Base-by-base conservation (phyloP, 1,284 basidiomycete genomes). In the Malassezia restricta region DNA sequence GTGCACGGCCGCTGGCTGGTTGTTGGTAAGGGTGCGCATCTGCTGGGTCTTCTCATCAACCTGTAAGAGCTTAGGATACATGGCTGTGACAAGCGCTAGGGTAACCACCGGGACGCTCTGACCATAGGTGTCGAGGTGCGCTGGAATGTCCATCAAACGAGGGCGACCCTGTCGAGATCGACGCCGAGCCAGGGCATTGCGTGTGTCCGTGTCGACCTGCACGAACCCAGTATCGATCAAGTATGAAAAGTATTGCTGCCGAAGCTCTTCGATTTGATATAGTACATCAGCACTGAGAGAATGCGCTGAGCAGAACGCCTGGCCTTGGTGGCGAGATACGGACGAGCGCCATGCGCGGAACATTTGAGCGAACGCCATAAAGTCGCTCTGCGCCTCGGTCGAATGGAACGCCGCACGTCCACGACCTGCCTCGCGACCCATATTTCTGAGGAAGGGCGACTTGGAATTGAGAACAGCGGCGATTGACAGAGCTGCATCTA, bases 401-500 rank as follows among this genome's bases (percentile, higher is more conserved):
- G 79, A 76, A 59, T 83, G 82, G 77, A 98, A 96, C 2, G 80
- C 79, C 38, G 77, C 76, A 74, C 90, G 95, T 37, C 89, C 87
- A 3, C 80, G 79, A 65, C 90, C 85, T 0, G 92, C 91, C 65
- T 90, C 86, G 43, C 81, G 77, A 71, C 95, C 91, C 46, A 84
- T 78, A 2, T 92, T 91, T 8, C 12, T 30, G 15, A 58, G 51
- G 73, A 96, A 98, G 0, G 92, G 92, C 2, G 86, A 86, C 75
- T 96, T 96, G 3, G 87, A 85, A 71, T 88, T 95, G 30, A 96
- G 76, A 0, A 88, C 82, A 2, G 92, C 74, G 1, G 90, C 90
- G 55, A 98, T 91, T 1, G 92, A 95, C 46, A 99, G 77, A 11
- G 91, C 94, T 1, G 92, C 87, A 71, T 96, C 94, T 51, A 98